Evolutionary conservation across 2,329 filamentous ascomycete genomes (phyloP).

Genomic region (Rutstroemia sp.): DNA sequence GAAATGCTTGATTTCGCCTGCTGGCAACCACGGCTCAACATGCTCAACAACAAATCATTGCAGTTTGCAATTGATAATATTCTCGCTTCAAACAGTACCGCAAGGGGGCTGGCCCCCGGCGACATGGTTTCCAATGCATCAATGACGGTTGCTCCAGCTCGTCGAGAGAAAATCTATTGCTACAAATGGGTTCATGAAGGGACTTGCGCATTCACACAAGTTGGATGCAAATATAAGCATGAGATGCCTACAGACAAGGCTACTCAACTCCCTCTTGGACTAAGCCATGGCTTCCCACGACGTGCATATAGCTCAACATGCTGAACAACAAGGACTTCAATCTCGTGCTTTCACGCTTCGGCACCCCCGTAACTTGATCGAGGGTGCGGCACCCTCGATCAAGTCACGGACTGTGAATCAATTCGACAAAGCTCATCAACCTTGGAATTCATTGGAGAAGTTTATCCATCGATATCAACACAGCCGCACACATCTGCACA

Average conservation of each 20-base stretch:
- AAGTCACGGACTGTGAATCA: background rate
- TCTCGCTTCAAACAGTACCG: background rate
- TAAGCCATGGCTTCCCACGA: constrained; percentile 50
- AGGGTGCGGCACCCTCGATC: background rate
- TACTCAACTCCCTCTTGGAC: constrained; percentile 62
- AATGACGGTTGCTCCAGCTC: background rate
- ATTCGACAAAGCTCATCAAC: too few species aligned
- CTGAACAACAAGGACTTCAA: too few species aligned
- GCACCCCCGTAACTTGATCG: background rate
- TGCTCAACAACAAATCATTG: background rate
- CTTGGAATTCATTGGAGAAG: too few species aligned
- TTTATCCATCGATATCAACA: too few species aligned
- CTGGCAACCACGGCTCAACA: too few species aligned
- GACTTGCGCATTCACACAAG: too few species aligned
- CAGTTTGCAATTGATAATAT: constrained; percentile 8
- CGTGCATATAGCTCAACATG: background rate
- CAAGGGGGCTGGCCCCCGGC: background rate
- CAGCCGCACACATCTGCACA: too few species aligned
- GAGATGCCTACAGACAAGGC: constrained; percentile 70
- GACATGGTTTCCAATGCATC: background rate
- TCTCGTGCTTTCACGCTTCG: background rate
- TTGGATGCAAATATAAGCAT: constrained; percentile 31
- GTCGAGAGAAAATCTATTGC: constrained; percentile 43
- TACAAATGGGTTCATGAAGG: too few species aligned
- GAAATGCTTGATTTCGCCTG: too few species aligned